These are phyloP conservation scores for Dictyostelium citrinum DNA, from an alignment of 78 protist genomes.

Conservation along the genomic window DNA sequence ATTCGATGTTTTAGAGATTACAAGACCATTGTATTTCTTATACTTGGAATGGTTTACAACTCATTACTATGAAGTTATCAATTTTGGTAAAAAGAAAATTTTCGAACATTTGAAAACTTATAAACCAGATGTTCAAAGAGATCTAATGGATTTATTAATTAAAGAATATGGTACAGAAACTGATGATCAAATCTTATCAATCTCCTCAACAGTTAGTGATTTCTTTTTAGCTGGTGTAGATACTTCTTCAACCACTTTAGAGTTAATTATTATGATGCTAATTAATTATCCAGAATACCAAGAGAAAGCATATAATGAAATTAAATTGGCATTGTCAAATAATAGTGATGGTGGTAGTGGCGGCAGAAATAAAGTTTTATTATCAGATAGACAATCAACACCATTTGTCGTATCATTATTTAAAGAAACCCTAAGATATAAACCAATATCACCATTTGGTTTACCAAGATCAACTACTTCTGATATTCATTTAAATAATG, in stretches of 20 bases:
- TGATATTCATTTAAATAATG: not conserved
- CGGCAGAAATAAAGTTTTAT: not conserved
- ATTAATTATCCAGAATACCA: constrained; percentile 23
- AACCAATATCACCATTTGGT: not conserved
- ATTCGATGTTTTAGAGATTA: not conserved
- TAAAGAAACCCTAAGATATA: not conserved
- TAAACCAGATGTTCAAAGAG: not conserved
- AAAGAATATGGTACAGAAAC: not conserved
- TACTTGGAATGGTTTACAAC: not conserved
- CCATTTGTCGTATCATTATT: constrained; percentile 11
- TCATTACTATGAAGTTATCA: not conserved
- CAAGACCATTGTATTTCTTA: not conserved
- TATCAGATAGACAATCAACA: constrained; percentile 1
- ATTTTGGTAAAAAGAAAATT: not conserved
- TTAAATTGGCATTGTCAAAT: not conserved
- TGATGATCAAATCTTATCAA: not conserved
- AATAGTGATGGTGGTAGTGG: no score
- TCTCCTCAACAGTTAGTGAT: not conserved
- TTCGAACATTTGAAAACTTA: not conserved
- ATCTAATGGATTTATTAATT: not conserved
- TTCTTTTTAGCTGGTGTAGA: constrained; percentile 21
- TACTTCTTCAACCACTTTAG: not conserved
- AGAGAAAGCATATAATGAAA: constrained; percentile 10
- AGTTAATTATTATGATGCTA: not conserved
- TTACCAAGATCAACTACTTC: not conserved